Evolutionary conservation across 75 land plant genomes (phyloP), one percentile per base, ranked within the genome.

Genomic region (Cryptomeria japonica): DNA sequence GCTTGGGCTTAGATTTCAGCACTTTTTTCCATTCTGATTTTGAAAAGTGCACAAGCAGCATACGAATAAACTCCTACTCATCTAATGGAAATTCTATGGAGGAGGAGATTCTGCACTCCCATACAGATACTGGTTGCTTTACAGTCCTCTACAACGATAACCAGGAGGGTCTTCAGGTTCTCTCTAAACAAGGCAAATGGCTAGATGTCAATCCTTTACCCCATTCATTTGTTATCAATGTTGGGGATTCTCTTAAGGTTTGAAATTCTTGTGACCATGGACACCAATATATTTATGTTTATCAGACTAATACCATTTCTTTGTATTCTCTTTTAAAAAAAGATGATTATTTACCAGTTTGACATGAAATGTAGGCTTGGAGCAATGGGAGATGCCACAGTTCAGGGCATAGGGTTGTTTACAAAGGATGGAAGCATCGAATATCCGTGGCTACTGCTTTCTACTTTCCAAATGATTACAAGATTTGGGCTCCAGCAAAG

Each of bases 201-300:
- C 64, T 93, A 49, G 90, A 92, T 80, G 87, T 93, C 7, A 86
- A 39, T 25, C 95, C 94, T 14, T 58, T 90, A 31, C 90, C 89
- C 18, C 90, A 87, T 28, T 87, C 95, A 1, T 89, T 95, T 44
- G 91, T 93, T 22, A 94, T 95, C 85, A 95, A 95, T 77, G 84
- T 95, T 31, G 96, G 94, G 9, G 96, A 95, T 78, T 53, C 89
- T 75, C 36, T 95, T 83, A 93, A 95, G 86, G 96, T 90, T 18
- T 19, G 25, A 5, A 77, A 37, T 37, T 5, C 19, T 77, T 37
- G 5, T 2, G 0, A 56, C 61, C 4, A 56, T 16, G 13, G 0
- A 46, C 56, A 11, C 18, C 14, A 14, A 13, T 55, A 15, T 56
- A 0, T 3, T 18, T 15, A 12, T 53, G 16, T 13, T 13, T 53